Evolutionary conservation across 176 grass and related monocot genomes (phyloP).

Genomic region (Areca catechu): DNA sequence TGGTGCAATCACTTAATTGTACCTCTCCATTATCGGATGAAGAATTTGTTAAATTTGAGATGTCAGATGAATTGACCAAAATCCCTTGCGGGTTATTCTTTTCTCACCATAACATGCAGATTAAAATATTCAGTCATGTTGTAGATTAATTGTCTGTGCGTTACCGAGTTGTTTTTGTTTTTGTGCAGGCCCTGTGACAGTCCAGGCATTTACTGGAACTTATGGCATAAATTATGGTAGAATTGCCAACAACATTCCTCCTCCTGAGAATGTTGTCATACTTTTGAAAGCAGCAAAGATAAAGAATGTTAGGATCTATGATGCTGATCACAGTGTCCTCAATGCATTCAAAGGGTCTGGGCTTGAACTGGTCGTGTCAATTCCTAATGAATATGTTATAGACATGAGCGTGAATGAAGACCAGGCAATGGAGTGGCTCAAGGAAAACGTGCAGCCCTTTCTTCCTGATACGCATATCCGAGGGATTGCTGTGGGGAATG

Average conservation of each 20-base stretch:
- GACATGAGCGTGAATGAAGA: slow-evolving; percentile 65
- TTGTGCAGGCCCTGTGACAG: slow-evolving; percentile 31
- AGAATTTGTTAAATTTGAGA: too few relatives aligned
- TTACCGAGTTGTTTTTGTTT: slow-evolving; percentile 22
- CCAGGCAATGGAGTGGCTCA: slow-evolving; percentile 62
- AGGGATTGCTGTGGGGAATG: slow-evolving; percentile 85
- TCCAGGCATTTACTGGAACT: slow-evolving; percentile 50
- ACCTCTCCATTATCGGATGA: too few relatives aligned
- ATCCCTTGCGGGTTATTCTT: too few relatives aligned
- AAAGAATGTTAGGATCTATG: slow-evolving; percentile 95
- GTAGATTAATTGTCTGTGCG: not conserved
- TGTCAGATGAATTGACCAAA: too few relatives aligned
- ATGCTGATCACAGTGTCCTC: slow-evolving; percentile 62
- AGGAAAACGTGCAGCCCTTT: slow-evolving; percentile 84
- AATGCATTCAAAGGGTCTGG: slow-evolving; percentile 81
- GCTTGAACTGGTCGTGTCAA: slow-evolving; percentile 59
- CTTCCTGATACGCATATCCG: slow-evolving; percentile 47
- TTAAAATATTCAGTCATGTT: not conserved
- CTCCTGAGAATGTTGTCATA: slow-evolving; percentile 68
- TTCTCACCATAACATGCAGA: not conserved
- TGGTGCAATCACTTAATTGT: too few relatives aligned
- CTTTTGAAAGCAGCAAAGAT: slow-evolving; percentile 71
- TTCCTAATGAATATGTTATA: slow-evolving; percentile 49
- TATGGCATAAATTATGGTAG: slow-evolving; percentile 93
- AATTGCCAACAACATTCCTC: slow-evolving; percentile 79